Percentiles rank a stretch among this genome's conserved stretches.
These are phyloP conservation scores for Dryas integrifolia DNA, from an alignment of 331 rosid genomes.

Conservation along the genomic window DNA sequence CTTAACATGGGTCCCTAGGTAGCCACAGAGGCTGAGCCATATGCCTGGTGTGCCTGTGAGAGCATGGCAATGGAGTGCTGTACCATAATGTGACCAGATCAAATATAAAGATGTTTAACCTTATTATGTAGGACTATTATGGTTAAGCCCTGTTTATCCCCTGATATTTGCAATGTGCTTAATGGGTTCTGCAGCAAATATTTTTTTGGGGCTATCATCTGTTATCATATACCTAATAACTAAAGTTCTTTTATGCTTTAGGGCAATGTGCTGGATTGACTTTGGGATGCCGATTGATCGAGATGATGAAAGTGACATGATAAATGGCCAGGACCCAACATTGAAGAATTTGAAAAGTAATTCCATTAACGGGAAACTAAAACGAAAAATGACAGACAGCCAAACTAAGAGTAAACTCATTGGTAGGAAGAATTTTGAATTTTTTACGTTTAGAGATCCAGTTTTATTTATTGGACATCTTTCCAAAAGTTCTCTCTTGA, in stretches of 20 bases:
- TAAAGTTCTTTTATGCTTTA: conserved; percentile 26
- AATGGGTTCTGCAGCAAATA: not conserved
- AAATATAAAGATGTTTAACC: not conserved
- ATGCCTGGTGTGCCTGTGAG: not conserved
- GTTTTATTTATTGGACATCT: conserved; percentile 71
- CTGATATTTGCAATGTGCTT: not conserved
- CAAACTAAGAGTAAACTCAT: conserved; percentile 35
- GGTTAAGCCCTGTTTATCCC: not conserved
- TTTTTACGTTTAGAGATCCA: conserved; percentile 50
- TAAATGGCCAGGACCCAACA: conserved; percentile 45
- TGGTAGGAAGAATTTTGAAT: conserved; percentile 59
- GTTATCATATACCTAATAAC: conserved; percentile 22
- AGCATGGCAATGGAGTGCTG: not conserved
- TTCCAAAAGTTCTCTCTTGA: conserved; percentile 51
- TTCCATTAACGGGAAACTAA: conserved; percentile 47
- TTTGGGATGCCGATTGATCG: conserved; percentile 66
- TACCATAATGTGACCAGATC: not conserved
- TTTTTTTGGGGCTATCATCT: not conserved
- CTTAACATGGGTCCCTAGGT: not conserved
- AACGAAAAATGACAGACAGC: conserved; percentile 43
- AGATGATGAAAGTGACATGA: conserved; percentile 49
- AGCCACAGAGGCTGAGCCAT: not conserved
- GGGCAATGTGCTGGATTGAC: conserved; percentile 88
- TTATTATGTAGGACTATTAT: not conserved
- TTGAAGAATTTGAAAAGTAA: conserved; percentile 41